Percentiles rank a stretch among this genome's conserved stretches.
Conservation (phyloP, 305 asterid species). For the Lippia alba region DNA sequence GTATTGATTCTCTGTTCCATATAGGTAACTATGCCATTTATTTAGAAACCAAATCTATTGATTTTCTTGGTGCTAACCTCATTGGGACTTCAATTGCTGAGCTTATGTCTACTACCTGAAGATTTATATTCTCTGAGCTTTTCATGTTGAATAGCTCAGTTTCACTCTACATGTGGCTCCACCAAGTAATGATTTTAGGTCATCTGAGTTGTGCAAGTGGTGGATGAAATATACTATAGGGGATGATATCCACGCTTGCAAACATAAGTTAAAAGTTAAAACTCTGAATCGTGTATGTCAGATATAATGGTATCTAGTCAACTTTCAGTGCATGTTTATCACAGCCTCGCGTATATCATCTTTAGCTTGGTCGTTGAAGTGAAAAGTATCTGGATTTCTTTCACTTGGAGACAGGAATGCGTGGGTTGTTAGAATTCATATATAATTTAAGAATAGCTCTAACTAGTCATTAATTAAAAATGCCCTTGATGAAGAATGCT, state of each 20-base stretch:
- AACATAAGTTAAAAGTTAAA: constrained; percentile 11
- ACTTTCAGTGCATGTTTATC: not conserved
- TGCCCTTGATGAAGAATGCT: not conserved
- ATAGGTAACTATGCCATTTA: not conserved
- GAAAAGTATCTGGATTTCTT: constrained; percentile 12
- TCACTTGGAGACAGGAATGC: not conserved
- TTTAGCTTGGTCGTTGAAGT: constrained; percentile 22
- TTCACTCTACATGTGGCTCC: constrained; percentile 7
- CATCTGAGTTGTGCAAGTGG: constrained; percentile 16
- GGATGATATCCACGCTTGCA: constrained; percentile 11
- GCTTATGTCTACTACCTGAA: not conserved
- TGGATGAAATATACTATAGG: constrained; percentile 9
- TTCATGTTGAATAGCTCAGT: constrained; percentile 1
- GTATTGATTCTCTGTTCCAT: constrained; percentile 10
- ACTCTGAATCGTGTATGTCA: constrained; percentile 2
- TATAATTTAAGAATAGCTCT: constrained; percentile 2
- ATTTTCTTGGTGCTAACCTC: constrained; percentile 18
- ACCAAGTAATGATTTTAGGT: not conserved
- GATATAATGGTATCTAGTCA: not conserved
- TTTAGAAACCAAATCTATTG: not conserved
- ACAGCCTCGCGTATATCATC: constrained; percentile 13
- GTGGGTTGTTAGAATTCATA: not conserved
- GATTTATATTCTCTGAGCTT: constrained; percentile 19
- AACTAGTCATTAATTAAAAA: constrained; percentile 14
- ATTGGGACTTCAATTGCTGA: constrained; percentile 2